Evolutionary conservation across 2,329 filamentous ascomycete species (phyloP), one percentile per base, ranked within the genome.

Genomic region (Exophiala dermatitidis): DNA sequence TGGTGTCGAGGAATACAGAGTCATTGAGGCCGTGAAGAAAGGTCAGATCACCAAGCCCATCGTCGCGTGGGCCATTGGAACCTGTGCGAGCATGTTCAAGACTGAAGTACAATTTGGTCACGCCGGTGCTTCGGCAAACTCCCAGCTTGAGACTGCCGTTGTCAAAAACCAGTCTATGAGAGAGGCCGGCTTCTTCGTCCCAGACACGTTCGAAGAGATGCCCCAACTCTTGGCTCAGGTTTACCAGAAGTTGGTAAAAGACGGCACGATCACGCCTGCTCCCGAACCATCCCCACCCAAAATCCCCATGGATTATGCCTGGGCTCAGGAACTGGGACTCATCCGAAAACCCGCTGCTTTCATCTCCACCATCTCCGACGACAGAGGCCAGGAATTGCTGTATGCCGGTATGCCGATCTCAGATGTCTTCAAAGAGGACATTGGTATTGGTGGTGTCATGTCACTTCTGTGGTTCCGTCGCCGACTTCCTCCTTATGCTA

Each of bases 331-430:
- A 77, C 88, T 98, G 62, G 93, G 93, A 69, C 90, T 98, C 66
- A 93, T 98, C 80, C 91, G 93, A 79, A 98, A 98, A 83, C 93
- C 93, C 63, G 93, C 93, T 73, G 93, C 93, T 65, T 98, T 98
- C 81, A 98, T 98, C 74, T 98, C 93, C 66, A 98, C 93, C 72
- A 98, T 98, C 70, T 96, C 93, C 66, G 93, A 98, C 72, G 93
- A 98, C 78, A 93, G 93, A 90, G 93, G 93, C 63, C 93, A 98
- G 74, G 93, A 98, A 77, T 86, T 98, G 58, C 82, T 98, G 64
- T 98, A 98, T 74, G 93, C 93, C 62, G 93, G 93, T 69, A 95
- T 98, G 88, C 93, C 93, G 69, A 98, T 98, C 69, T 97, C 93
- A n/a, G 93, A 98, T 71, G 93, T 98, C 62, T 98, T 98, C 86